Evolutionary conservation across 148 eudicot genomes (phyloP).

Genomic region (Silene uniflora): DNA sequence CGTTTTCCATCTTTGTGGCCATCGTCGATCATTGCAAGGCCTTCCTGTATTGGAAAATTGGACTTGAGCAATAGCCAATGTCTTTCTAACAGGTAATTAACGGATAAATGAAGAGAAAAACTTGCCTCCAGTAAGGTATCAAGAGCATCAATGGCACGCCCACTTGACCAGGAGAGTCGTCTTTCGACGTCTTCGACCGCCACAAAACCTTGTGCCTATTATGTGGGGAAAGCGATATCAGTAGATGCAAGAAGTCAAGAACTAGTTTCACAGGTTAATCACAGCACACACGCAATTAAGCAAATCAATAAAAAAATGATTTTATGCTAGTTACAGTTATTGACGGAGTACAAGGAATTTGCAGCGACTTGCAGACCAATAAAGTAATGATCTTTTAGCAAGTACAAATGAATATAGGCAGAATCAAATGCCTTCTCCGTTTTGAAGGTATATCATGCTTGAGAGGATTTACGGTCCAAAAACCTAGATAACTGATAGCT

Average conservation of each 20-base stretch:
- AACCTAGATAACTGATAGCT: too few relatives aligned
- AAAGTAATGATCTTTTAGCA: too few relatives aligned
- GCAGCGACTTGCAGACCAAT: not conserved
- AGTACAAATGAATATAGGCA: too few relatives aligned
- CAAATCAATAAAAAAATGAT: not conserved
- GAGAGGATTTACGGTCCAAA: too few relatives aligned
- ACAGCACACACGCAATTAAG: too few relatives aligned
- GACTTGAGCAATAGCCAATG: not conserved
- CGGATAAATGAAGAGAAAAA: not conserved
- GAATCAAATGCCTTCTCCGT: too few relatives aligned
- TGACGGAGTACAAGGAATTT: not conserved
- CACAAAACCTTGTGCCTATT: slow-evolving; percentile 82
- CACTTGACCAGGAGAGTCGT: slow-evolving; percentile 77
- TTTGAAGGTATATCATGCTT: too few relatives aligned
- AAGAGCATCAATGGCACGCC: slow-evolving; percentile 94
- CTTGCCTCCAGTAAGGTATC: slow-evolving; percentile 79
- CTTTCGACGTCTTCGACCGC: slow-evolving; percentile 84
- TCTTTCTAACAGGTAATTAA: not conserved
- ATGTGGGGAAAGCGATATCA: not conserved
- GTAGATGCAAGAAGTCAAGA: not conserved
- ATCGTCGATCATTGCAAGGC: slow-evolving; percentile 97
- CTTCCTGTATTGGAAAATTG: slow-evolving; percentile 54
- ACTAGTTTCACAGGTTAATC: not conserved
- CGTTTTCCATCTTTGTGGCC: slow-evolving; percentile 86
- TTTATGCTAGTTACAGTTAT: not conserved